Evolutionary conservation across 164 flowering plant species (phyloP).

Genomic region (Cinnamomum chago): DNA sequence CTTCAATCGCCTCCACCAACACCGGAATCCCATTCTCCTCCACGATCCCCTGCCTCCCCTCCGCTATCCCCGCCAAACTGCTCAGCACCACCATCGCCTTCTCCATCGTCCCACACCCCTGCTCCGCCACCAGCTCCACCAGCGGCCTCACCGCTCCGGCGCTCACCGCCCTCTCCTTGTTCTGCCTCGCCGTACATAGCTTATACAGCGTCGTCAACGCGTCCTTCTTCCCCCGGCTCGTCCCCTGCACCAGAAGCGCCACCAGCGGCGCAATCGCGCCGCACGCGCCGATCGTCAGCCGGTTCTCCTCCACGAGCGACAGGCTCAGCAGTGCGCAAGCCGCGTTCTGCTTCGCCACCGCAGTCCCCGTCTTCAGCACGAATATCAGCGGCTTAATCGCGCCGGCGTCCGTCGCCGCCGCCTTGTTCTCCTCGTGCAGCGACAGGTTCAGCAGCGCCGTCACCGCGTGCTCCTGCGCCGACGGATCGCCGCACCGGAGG

Average conservation of each 20-base stretch:
- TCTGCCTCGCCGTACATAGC: slow-evolving; percentile 59
- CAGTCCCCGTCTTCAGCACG: slow-evolving; percentile 88
- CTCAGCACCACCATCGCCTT: slow-evolving; percentile 95
- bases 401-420: slow-evolving; percentile 45
- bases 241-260: slow-evolving; percentile 57
- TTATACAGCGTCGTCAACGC: slow-evolving; percentile 90
- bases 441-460: slow-evolving; percentile 90
- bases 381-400: slow-evolving; percentile 75
- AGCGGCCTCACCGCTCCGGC: slow-evolving; percentile 88
- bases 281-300: slow-evolving; percentile 76
- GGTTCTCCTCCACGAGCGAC: slow-evolving; percentile 75
- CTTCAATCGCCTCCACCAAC: slow-evolving; percentile 88
- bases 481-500: slow-evolving; percentile 65
- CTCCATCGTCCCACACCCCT: slow-evolving; percentile 76
- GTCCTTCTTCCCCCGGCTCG: slow-evolving; percentile 85
- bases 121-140: slow-evolving; percentile 67
- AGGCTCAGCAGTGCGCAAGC: slow-evolving; percentile 86
- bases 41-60: slow-evolving; percentile 64
- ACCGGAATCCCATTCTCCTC: slow-evolving; percentile 87
- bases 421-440: slow-evolving; percentile 58
- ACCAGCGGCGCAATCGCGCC: slow-evolving; percentile 97
- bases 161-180: slow-evolving; percentile 84
- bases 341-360: slow-evolving; percentile 86
- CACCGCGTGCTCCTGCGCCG: slow-evolving; percentile 87
- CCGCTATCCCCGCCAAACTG: slow-evolving; percentile 62